Percentiles rank a stretch among this genome's conserved stretches.
Conservation (phyloP, 2,329 filamentous ascomycete genomes). For the Knufia fluminis region DNA sequence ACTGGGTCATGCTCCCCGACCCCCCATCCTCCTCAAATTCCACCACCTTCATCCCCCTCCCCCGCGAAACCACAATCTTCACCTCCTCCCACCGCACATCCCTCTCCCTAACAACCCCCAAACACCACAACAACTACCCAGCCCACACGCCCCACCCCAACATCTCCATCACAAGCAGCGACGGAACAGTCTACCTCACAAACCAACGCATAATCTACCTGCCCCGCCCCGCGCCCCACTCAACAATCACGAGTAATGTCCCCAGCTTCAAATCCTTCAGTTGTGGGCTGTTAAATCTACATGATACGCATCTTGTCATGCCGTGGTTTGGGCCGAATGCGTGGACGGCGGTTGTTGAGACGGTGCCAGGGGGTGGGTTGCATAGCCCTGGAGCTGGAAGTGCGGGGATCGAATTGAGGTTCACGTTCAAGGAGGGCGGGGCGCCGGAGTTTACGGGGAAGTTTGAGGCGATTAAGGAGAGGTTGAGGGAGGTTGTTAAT, state of each 20-base stretch:
- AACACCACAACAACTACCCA: conserved; percentile 51
- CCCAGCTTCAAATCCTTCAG: conserved; percentile 72
- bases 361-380: conserved; percentile 74
- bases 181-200: conserved; percentile 69
- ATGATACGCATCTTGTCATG: conserved; percentile 75
- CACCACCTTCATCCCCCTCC: conserved; percentile 70
- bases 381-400: conserved; percentile 51
- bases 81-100: conserved; percentile 70
- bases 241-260: conserved; percentile 47
- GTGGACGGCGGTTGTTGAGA: conserved; percentile 72
- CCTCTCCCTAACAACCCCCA: conserved; percentile 63
- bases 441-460: conserved; percentile 79
- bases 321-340: conserved; percentile 91
- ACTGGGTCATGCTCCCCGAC: conserved; percentile 83
- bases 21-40: conserved; percentile 31
- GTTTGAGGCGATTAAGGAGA: conserved; percentile 77
- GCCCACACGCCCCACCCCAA: conserved; percentile 46
- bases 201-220: conserved; percentile 85
- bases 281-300: conserved; percentile 74
- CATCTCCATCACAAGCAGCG: conserved; percentile 62
- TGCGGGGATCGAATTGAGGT: conserved; percentile 65
- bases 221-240: conserved; percentile 73
- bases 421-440: conserved; percentile 92
- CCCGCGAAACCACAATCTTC: conserved; percentile 72
- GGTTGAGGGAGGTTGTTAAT: conserved; percentile 70